Conservation (phyloP, 495 filamentous ascomycete species). For the Aspergillus biplanus region DNA sequence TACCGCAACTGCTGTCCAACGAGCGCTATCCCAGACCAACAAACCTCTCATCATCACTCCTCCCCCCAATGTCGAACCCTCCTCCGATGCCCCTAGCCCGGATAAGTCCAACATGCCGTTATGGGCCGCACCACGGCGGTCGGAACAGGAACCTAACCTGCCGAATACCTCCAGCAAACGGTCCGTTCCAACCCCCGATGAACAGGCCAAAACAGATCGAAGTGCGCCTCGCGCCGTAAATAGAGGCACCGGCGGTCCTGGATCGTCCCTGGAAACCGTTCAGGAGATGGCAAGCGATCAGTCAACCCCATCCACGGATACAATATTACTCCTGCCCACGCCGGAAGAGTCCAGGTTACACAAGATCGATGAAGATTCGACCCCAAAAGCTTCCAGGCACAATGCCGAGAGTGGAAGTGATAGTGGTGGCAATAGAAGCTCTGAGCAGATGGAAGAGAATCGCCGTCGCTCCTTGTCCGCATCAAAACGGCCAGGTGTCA, state of each 20-base stretch:
- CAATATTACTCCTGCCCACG: slow-evolving; percentile 36
- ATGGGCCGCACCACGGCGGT: slow-evolving; percentile 56
- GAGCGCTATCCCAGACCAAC: slow-evolving; percentile 64
- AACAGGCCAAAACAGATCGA: slow-evolving; percentile 38
- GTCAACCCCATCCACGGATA: slow-evolving; percentile 65
- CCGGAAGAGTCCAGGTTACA: slow-evolving; percentile 40
- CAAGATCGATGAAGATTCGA: slow-evolving; percentile 47
- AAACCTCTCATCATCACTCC: slow-evolving; percentile 59
- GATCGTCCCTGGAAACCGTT: slow-evolving; percentile 84
- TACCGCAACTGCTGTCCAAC: slow-evolving; percentile 63
- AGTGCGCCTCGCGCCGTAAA: slow-evolving; percentile 44
- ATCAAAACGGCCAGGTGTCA: slow-evolving; percentile 31
- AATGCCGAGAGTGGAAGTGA: slow-evolving; percentile 53
- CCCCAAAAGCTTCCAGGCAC: slow-evolving; percentile 37
- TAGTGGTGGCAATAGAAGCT: slow-evolving; percentile 51
- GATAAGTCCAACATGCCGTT: slow-evolving; percentile 67
- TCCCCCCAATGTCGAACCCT: slow-evolving; percentile 55
- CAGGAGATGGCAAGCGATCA: slow-evolving; percentile 83
- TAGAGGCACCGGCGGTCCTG: slow-evolving; percentile 67
- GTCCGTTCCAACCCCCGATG: slow-evolving; percentile 34
- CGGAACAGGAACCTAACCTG: slow-evolving; percentile 40
- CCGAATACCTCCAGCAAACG: slow-evolving; percentile 52
- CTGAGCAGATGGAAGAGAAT: slow-evolving; percentile 42
- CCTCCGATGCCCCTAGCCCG: slow-evolving; percentile 60
- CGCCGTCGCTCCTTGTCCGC: slow-evolving; percentile 33